These are phyloP conservation scores for Alternaria brassicicola DNA, from an alignment of 2,329 filamentous ascomycete genomes.

Conservation along the genomic window DNA sequence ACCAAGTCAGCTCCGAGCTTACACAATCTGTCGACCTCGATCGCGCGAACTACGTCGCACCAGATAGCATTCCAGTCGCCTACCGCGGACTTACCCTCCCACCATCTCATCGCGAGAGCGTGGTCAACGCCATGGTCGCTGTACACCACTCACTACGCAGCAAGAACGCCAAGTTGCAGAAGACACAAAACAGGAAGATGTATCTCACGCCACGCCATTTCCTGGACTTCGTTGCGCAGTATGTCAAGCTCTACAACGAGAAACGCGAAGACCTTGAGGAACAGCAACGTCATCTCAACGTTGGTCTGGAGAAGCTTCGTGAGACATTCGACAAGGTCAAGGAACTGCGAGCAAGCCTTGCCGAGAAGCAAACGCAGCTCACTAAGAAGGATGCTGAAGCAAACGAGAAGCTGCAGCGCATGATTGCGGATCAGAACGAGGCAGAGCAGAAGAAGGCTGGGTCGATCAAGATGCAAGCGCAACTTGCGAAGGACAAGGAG, in stretches of 20 bases:
- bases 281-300: conserved; percentile 96
- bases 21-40: conserved; percentile 97
- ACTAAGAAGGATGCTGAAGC: conserved; percentile 94
- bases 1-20: conserved; percentile 94
- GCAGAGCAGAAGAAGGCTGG: conserved; percentile 89
- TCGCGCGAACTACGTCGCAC: conserved; percentile 80
- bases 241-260: conserved; percentile 95
- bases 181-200: conserved; percentile 90
- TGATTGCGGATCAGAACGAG: conserved; percentile 94
- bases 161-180: conserved; percentile 86
- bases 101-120: conserved; percentile 85
- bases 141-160: conserved; percentile 93
- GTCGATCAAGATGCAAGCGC: conserved; percentile 85
- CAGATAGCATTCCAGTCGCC: conserved; percentile 90
- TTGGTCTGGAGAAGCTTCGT: conserved; percentile 94
- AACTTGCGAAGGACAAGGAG: conserved; percentile 85
- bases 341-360: conserved; percentile 86
- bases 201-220: conserved; percentile 97
- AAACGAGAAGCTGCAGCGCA: conserved; percentile 94
- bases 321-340: conserved; percentile 98
- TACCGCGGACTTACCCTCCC: conserved; percentile 86
- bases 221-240: conserved; percentile 96
- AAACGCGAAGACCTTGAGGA: conserved; percentile 98
- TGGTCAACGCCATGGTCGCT: conserved; percentile 98
- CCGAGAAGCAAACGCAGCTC: conserved; percentile 91